phyloP scores from a whole-genome alignment of 2,329 filamentous ascomycete genomes.

The Cladosporium cucumerinum region DNA sequence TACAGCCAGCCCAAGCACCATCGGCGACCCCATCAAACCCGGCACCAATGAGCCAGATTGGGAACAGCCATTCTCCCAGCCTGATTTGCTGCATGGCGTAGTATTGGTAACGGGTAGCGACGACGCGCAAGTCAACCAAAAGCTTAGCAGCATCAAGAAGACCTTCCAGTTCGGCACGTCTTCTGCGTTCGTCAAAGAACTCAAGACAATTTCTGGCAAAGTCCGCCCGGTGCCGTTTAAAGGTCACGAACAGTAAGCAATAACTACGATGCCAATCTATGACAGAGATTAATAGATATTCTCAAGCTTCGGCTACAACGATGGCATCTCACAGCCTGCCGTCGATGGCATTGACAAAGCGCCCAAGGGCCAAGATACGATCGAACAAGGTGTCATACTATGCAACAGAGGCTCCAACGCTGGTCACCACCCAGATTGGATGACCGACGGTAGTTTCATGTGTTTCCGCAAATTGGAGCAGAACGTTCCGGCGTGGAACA shows the following conservation, averaged over 20 bases:
- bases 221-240: constrained; percentile 35
- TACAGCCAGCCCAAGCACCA: neutral
- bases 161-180: constrained; percentile 26
- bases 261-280: neutral
- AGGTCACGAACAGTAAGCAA: constrained; percentile 39
- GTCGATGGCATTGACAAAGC: constrained; percentile 33
- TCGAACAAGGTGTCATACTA: constrained; percentile 38
- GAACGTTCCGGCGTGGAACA: constrained; percentile 45
- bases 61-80: constrained; percentile 30
- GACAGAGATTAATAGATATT: neutral
- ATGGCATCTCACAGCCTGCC: constrained; percentile 43
- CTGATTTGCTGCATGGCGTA: constrained; percentile 38
- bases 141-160: constrained; percentile 31
- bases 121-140: constrained; percentile 27
- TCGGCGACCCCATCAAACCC: constrained; percentile 31
- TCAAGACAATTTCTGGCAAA: constrained; percentile 34
- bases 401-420: constrained; percentile 35
- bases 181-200: constrained; percentile 28
- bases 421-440: constrained; percentile 36
- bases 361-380: constrained; percentile 33
- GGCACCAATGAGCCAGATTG: constrained; percentile 22
- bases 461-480: constrained; percentile 46
- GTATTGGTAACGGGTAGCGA: constrained; percentile 37
- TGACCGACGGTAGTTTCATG: constrained; percentile 45
- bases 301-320: constrained; percentile 43